phyloP scores from a whole-genome alignment of 2,329 filamentous ascomycete genomes.

The Orbilia javanica region DNA sequence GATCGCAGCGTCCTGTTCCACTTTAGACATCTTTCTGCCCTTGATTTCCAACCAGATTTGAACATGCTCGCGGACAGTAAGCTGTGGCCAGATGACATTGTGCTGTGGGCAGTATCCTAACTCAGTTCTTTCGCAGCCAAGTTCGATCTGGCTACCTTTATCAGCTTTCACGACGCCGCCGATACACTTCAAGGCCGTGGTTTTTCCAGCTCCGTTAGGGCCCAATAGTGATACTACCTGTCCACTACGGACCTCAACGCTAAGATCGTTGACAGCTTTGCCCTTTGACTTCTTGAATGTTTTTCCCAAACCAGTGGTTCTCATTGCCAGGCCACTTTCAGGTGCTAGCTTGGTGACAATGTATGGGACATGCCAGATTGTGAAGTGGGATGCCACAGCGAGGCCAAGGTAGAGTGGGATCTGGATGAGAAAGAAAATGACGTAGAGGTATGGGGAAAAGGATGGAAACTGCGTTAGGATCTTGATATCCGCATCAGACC shows the following conservation, averaged over 20 bases:
- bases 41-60: conserved; percentile 87
- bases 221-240: conserved; percentile 89
- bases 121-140: conserved; percentile 54
- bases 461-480: conserved; percentile 78
- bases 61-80: conserved; percentile 89
- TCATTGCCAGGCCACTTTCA: conserved; percentile 71
- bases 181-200: conserved; percentile 88
- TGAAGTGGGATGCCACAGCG: conserved; percentile 80
- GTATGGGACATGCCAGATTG: conserved; percentile 70
- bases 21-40: conserved; percentile 66
- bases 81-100: conserved; percentile 91
- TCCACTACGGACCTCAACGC: conserved; percentile 77
- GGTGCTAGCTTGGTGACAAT: conserved; percentile 61
- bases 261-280: conserved; percentile 78
- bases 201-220: conserved; percentile 91
- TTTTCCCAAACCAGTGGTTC: conserved; percentile 80
- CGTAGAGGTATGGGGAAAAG: conserved; percentile 66
- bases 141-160: conserved; percentile 75
- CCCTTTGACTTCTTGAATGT: conserved; percentile 70
- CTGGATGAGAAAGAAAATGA: conserved; percentile 81
- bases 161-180: conserved; percentile 84
- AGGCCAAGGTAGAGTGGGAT: conserved; percentile 81
- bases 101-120: conserved; percentile 86
- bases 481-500: conserved; percentile 74
- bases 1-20: conserved; percentile 72